A percentile compares a stretch with the other conserved stretches of the same genome.
Evolutionary conservation across 768 basidiomycete species (phyloP).

Genomic region (Psilocybe cubensis): DNA sequence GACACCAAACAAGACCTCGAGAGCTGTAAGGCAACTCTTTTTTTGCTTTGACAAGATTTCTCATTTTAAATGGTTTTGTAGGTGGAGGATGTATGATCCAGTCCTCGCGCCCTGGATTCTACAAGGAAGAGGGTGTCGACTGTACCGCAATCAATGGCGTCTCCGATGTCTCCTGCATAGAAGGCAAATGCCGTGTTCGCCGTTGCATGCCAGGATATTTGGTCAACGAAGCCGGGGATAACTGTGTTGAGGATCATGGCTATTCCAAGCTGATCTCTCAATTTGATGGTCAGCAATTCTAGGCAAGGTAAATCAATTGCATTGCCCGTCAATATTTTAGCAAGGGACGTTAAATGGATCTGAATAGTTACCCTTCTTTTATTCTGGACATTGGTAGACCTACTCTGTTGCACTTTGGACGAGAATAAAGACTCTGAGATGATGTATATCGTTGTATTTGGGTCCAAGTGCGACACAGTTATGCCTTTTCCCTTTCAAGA

Average conservation of each 20-base stretch:
- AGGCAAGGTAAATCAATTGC: background rate
- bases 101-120: conserved; percentile 26
- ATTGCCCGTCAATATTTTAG: background rate
- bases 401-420: too few relatives aligned
- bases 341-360: too few relatives aligned
- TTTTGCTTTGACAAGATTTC: background rate
- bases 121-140: conserved; percentile 36
- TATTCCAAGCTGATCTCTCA: background rate
- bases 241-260: conserved; percentile 15
- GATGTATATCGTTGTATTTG: too few relatives aligned
- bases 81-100: conserved; percentile 46
- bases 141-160: conserved; percentile 49
- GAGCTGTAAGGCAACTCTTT: conserved; percentile 39
- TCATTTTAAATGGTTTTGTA: conserved; percentile 12
- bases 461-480: too few relatives aligned
- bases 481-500: too few relatives aligned
- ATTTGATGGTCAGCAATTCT: background rate
- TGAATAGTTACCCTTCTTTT: too few relatives aligned
- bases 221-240: conserved; percentile 16
- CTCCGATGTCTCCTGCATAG: conserved; percentile 46
- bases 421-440: too few relatives aligned
- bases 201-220: conserved; percentile 46
- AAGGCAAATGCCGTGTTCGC: conserved; percentile 41
- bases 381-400: too few relatives aligned
- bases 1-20: conserved; percentile 45